Evolutionary conservation across 179 eudicot genomes (phyloP), one percentile per base, ranked within the genome.

Genomic region (Heliamphora pulchella): DNA sequence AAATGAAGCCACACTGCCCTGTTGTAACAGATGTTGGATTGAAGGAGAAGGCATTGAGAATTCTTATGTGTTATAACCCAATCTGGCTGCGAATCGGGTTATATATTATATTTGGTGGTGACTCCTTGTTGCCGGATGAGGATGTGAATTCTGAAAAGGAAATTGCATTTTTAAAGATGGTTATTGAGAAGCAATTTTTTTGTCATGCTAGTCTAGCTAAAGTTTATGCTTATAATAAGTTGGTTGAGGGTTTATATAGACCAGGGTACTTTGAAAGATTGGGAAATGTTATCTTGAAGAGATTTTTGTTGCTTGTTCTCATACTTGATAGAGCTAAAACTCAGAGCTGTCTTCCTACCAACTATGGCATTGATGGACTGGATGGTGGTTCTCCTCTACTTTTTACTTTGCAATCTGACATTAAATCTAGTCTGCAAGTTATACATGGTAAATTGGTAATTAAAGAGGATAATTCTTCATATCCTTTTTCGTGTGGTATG

Each of bases 311-410:
- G 86, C 96, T 96, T 79, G 98, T 87, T 80, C 90, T 96, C 46
- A 81, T 94, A 85, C 94, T 96, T 78, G 99, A 96, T 77, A 89
- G 89, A 88, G 92, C 89, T 58, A 96, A 96, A 87, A 78, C 80
- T 80, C 94, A 91, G 66, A 87, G 92, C 78, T 87, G 91, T 80
- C 88, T 96, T 85, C 97, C 98, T 80, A 85, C 91, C 76, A 90
- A 90, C 71, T 91, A 91, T 84, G 99, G 99, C 62, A 90, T 96
- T 80, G 99, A 96, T 91, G 99, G 98, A 83, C 57, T 91, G 66
- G 98, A 96, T 89, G 98, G 99, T 39, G 99, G 99, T 77, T 96
- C 99, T 80, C 97, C 99, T 78, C 79, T 91, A 79, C 80, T 96
- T 75, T 96, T 96, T 86, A 90, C 87, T 83, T 81, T 81, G 75